Percentiles rank a stretch among this genome's conserved stretches.
Evolutionary conservation across 441 rosid species (phyloP).

Genomic region (Jatropha podagrica): DNA sequence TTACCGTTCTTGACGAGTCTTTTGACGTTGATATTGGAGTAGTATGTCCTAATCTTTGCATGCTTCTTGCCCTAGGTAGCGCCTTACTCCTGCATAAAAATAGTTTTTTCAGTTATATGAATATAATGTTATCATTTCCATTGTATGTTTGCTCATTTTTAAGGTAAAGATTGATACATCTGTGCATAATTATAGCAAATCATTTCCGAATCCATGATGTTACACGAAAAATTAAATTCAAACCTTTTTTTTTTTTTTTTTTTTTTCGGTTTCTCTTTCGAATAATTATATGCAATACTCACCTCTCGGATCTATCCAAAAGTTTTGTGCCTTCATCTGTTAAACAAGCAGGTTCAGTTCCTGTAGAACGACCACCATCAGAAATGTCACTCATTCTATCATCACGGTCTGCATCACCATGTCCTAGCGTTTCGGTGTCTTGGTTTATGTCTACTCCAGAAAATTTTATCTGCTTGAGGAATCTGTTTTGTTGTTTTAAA

Average conservation of each 20-base stretch:
- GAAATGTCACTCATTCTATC: slow-evolving; percentile 47
- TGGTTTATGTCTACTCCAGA: slow-evolving; percentile 20
- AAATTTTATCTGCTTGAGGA: slow-evolving; percentile 12
- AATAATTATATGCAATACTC: not conserved
- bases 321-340: slow-evolving; percentile 32
- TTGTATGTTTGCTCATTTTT: not conserved
- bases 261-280: too few species aligned
- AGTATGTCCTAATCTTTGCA: slow-evolving; percentile 30
- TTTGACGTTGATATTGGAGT: slow-evolving; percentile 31
- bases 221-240: too few species aligned
- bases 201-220: too few species aligned
- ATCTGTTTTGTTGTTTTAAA: not conserved
- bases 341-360: slow-evolving; percentile 42
- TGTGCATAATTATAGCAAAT: too few species aligned
- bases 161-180: not conserved
- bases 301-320: slow-evolving; percentile 29
- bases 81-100: slow-evolving; percentile 40
- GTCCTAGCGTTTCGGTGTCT: slow-evolving; percentile 26
- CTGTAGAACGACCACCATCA: slow-evolving; percentile 41
- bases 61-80: slow-evolving; percentile 33
- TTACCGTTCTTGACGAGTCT: slow-evolving; percentile 31
- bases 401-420: slow-evolving; percentile 38
- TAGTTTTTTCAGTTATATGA: not conserved
- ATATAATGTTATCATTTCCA: not conserved
- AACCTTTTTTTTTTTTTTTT: too few species aligned